A percentile compares a stretch with the other conserved stretches of the same genome.
Evolutionary conservation across 257 asterid genomes (phyloP).

Genomic region (Fraxinus pennsylvanica): DNA sequence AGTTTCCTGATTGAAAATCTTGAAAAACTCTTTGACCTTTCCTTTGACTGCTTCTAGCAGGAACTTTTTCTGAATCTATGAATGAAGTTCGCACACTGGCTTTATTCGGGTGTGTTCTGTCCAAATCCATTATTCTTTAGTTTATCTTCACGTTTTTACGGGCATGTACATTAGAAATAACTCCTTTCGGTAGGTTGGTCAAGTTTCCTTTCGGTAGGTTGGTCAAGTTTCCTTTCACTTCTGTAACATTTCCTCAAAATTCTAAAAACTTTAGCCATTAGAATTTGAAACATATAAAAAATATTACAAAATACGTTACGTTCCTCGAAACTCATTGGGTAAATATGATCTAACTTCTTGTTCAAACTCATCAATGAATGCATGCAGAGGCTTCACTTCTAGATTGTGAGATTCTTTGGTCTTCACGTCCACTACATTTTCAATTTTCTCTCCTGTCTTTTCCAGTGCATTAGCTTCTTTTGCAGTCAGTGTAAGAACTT

Average conservation of each 20-base stretch:
- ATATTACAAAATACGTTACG: background rate
- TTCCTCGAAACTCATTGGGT: background rate
- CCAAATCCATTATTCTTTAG: conserved; percentile 26
- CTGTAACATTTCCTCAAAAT: conserved; percentile 35
- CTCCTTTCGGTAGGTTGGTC: conserved; percentile 23
- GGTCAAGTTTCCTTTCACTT: conserved; percentile 37
- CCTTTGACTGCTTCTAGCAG: conserved; percentile 45
- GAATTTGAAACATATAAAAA: conserved; percentile 20
- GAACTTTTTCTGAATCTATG: conserved; percentile 25
- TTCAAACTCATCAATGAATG: conserved; percentile 27
- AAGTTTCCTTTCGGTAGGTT: too few relatives aligned
- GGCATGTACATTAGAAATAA: conserved; percentile 18
- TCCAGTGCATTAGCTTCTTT: conserved; percentile 31
- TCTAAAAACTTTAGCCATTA: conserved; percentile 8
- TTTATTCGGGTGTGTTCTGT: conserved; percentile 27
- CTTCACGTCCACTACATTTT: conserved; percentile 21
- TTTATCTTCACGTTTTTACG: conserved; percentile 39
- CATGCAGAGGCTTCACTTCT: conserved; percentile 32
- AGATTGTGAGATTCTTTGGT: conserved; percentile 28
- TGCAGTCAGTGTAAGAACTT: conserved; percentile 4
- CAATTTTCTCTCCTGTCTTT: conserved; percentile 27
- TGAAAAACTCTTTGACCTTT: conserved; percentile 74
- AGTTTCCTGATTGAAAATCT: conserved; percentile 63
- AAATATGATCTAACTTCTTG: conserved; percentile 42
- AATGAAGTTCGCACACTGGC: conserved; percentile 28